Base-by-base conservation (phyloP, 768 basidiomycete genomes). In the Suillus alpinus region DNA sequence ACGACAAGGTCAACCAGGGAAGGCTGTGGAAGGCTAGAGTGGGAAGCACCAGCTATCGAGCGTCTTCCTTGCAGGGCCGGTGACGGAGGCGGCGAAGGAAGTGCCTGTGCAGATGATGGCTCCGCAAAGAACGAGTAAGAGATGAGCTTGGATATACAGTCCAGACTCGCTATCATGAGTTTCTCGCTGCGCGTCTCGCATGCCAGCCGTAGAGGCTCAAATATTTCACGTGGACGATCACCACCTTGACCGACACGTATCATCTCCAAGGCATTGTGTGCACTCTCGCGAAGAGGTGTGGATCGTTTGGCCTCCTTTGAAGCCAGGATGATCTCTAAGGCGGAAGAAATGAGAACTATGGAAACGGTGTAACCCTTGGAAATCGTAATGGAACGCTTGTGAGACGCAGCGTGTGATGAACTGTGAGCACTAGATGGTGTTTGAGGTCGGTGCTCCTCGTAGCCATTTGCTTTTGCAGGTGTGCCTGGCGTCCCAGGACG, bases 111-210 rank as follows among this genome's bases (percentile, higher is more conserved):
- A 9, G 79, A 72, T 39, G 79, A 76, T 36, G 83, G 73, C 66
- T 97, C 95, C 46, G 86, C 84, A 69, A 98, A 98, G 83, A 98
- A 98, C 29, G 94, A 95, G 74, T 98, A 94, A 7, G 95, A 95
- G 63, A 98, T 92, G 65, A 99, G 85, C 75, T 99, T 99, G 59
- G 94, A 93, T 62, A 98, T 94, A 69, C 97, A 95, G 75, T 99
- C 97, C 72, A 99, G 79, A 67, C 95, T 96, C 18, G 95, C 92
- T 71, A 97, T 93, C 89, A 95, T 92, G 37, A 98, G 83, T 66
- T 94, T 94, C 72, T 98, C 95, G 64, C 83, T 91, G 56, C 88
- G 84, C 4, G 95, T 98, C 79, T 98, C 96, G 77, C 97, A 98
- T 9, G 97, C 97, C 57, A 98, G 80, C 53, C 93, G 86, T 58